phyloP scores from a whole-genome alignment of 2,329 filamentous ascomycete species.

The Teratosphaeria epicoccoides region DNA sequence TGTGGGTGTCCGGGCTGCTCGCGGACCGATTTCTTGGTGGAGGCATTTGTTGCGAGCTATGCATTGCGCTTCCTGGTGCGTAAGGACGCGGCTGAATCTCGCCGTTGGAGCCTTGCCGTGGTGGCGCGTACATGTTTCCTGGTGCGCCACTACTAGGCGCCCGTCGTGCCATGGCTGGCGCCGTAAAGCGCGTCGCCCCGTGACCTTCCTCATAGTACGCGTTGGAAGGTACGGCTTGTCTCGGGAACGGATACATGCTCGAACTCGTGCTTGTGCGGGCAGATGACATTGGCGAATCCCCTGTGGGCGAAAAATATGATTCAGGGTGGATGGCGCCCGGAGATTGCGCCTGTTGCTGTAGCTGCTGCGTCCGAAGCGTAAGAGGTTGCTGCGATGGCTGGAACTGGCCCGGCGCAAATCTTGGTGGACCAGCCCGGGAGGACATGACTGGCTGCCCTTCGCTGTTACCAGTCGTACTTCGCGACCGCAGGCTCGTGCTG shows the following conservation, averaged over 20 bases:
- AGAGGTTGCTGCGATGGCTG: slow-evolving; percentile 39
- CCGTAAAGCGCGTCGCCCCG: slow-evolving; percentile 62
- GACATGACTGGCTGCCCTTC: slow-evolving; percentile 32
- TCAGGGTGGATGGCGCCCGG: slow-evolving; percentile 54
- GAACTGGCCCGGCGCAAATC: not conserved
- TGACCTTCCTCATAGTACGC: slow-evolving; percentile 59
- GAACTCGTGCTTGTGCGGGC: slow-evolving; percentile 60
- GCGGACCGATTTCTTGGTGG: slow-evolving; percentile 67
- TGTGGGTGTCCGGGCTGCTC: slow-evolving; percentile 89
- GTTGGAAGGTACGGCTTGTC: slow-evolving; percentile 52
- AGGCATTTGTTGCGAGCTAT: slow-evolving; percentile 41
- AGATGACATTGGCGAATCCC: slow-evolving; percentile 56
- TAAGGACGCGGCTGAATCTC: slow-evolving; percentile 56
- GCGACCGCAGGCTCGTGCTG: slow-evolving; percentile 61
- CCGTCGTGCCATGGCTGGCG: slow-evolving; percentile 66
- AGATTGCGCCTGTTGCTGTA: slow-evolving; percentile 36
- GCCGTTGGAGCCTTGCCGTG: slow-evolving; percentile 46
- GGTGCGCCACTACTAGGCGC: slow-evolving; percentile 30
- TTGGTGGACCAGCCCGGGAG: not conserved
- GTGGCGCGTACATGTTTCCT: slow-evolving; percentile 43
- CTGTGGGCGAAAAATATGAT: slow-evolving; percentile 86
- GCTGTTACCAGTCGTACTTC: slow-evolving; percentile 61
- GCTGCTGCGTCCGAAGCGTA: slow-evolving; percentile 51
- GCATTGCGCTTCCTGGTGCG: slow-evolving; percentile 47
- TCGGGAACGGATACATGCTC: slow-evolving; percentile 69